These are phyloP conservation scores for Hyaloscypha hepaticicola DNA, from an alignment of 495 filamentous ascomycete species.

Conservation along the genomic window DNA sequence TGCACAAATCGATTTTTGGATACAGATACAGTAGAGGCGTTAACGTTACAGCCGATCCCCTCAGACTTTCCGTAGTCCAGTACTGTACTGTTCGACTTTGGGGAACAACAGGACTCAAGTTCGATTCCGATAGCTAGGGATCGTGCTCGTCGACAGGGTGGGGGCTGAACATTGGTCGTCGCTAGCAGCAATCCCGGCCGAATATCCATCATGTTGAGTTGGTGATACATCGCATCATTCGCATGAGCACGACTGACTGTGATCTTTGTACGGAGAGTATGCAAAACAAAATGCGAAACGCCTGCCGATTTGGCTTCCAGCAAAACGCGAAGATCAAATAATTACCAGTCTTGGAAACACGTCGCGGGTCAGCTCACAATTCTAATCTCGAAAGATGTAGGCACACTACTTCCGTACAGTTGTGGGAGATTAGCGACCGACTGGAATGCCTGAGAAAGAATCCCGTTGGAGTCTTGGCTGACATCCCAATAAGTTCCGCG, in stretches of 20 bases:
- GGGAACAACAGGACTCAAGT: too few species aligned
- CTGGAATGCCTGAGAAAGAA: not conserved
- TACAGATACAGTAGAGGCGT: too few species aligned
- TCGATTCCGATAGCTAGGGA: too few species aligned
- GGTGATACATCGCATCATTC: too few species aligned
- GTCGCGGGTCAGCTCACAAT: not conserved
- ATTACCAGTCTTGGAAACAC: not conserved
- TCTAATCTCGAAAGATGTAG: too few species aligned
- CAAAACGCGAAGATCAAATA: not conserved
- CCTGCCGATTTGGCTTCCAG: not conserved
- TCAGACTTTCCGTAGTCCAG: too few species aligned
- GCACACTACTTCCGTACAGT: too few species aligned
- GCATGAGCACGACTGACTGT: too few species aligned
- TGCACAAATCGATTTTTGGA: not conserved
- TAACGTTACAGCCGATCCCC: slow-evolving; percentile 2
- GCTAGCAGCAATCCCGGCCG: not conserved
- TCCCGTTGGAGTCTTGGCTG: not conserved
- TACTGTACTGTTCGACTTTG: too few species aligned
- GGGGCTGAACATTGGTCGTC: too few species aligned
- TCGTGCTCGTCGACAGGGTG: too few species aligned
- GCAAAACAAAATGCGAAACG: not conserved
- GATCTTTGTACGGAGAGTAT: not conserved
- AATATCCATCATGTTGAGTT: not conserved
- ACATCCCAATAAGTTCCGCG: too few species aligned
- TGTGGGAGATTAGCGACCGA: not conserved